phyloP scores from a whole-genome alignment of 179 eudicot species.

The Silene coronaria region DNA sequence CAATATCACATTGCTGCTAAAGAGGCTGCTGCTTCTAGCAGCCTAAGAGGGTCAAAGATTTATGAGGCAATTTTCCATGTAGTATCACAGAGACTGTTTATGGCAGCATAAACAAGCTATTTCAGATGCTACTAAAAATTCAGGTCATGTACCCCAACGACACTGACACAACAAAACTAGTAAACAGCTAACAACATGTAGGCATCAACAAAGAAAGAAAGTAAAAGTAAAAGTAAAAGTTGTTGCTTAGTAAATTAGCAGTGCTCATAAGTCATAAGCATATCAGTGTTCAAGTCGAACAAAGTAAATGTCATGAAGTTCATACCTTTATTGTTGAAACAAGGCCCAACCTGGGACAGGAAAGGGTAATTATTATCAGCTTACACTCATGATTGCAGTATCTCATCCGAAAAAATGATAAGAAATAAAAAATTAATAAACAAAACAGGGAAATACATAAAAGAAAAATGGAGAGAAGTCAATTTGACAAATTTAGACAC shows the following conservation, averaged over 20 bases:
- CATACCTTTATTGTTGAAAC: constrained; percentile 80
- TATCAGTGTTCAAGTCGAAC: background rate
- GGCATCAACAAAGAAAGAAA: background rate
- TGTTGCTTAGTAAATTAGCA: background rate
- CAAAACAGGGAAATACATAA: background rate
- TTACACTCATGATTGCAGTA: background rate
- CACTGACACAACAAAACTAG: background rate
- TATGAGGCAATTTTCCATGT: background rate
- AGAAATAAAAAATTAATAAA: background rate
- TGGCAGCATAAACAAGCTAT: background rate
- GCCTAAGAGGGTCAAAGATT: background rate
- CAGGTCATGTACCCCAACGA: background rate
- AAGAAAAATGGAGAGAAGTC: background rate
- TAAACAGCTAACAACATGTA: background rate
- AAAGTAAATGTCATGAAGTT: background rate
- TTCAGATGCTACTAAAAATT: background rate
- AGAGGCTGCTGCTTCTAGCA: background rate
- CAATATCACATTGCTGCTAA: background rate
- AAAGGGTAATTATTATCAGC: constrained; percentile 20
- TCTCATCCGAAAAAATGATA: background rate
- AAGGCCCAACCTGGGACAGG: constrained; percentile 69
- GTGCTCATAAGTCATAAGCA: constrained; percentile 7
- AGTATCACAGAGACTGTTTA: background rate
- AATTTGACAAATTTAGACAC: background rate
- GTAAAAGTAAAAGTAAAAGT: background rate